Evolutionary conservation across 371 early-diverging fungal genomes (phyloP), one percentile per base, ranked within the genome.

Genomic region (Dichotomocladium elegans): DNA sequence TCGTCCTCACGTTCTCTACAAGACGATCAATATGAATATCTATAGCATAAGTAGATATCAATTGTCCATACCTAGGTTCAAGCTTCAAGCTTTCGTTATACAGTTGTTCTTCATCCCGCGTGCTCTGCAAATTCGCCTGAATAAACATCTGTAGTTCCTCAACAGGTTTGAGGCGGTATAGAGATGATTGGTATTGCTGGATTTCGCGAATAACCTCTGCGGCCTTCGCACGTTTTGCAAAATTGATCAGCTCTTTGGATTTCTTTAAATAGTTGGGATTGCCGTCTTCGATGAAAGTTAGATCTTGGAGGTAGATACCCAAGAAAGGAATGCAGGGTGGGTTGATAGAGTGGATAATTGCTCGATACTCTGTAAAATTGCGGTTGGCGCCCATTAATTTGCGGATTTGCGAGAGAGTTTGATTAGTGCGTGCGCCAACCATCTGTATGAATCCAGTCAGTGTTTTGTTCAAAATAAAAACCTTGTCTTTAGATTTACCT

Each of bases 311-410:
- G 61, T 91, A 93, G 37, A 88, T 81, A n/a, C 91, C 94, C 28
- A 97, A 76, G 66, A 93, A 95, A 0, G 98, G 98, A 5, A 97
- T 89, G 60, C 94, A 94, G 0, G 96, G 96, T 29, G 95, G 96
- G 60, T 90, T 90, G 41, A 88, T 82, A 3, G 86, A 83, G 61
- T 92, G 92, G 37, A 97, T 79, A 42, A 87, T 70, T 29, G 87
- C 91, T 56, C 96, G 88, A 72, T 97, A 97, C 43, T 79, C 80
- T 47, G 78, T 72, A 63, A 90, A 96, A 72, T 94, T 96, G 57
- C 83, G 85, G 55, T 86, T 82, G 11, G 90, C 79, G 46, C 86
- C 83, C 89, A 94, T 94, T 14, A 89, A 64, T 47, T 74, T 75
- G 54, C 85, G 81, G 15, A 88, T 77, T 2, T 69, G 64, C 1